Evolutionary conservation across 140 eudicot species (phyloP).

Genomic region (Artemisia princeps): DNA sequence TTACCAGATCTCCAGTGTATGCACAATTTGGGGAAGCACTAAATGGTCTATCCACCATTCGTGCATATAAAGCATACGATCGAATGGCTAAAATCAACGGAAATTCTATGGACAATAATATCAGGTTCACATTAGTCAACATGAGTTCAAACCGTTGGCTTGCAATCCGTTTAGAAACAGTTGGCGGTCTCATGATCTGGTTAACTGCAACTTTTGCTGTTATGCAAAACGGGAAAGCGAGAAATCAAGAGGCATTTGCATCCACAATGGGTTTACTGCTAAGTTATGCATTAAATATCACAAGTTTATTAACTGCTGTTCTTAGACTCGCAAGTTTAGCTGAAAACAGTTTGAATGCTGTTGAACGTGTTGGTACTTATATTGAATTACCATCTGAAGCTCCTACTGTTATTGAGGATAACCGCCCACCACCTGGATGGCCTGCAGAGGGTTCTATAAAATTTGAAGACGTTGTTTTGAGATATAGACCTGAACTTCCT

Average conservation of each 20-base stretch:
- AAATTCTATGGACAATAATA: constrained; percentile 89
- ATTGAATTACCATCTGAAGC: constrained; percentile 93
- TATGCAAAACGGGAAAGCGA: constrained; percentile 75
- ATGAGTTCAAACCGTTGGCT: constrained; percentile 94
- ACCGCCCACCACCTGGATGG: constrained; percentile 96
- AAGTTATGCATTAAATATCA: constrained; percentile 79
- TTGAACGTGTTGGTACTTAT: constrained; percentile 88
- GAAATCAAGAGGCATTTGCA: constrained; percentile 87
- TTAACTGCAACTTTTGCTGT: constrained; percentile 91
- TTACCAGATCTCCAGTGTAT: constrained; percentile 84
- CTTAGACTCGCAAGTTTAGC: constrained; percentile 84
- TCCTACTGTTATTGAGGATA: constrained; percentile 52
- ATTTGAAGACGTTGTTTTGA: constrained; percentile 70
- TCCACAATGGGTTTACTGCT: constrained; percentile 91
- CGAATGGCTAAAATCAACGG: constrained; percentile 86
- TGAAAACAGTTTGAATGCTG: constrained; percentile 86
- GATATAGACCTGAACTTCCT: constrained; percentile 94
- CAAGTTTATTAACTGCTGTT: constrained; percentile 56
- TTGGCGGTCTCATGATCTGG: constrained; percentile 98
- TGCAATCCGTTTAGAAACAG: constrained; percentile 67
- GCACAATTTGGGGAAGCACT: constrained; percentile 97
- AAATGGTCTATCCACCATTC: constrained; percentile 79
- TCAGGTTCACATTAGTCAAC: constrained; percentile 75
- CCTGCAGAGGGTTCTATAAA: constrained; percentile 67
- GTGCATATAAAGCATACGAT: constrained; percentile 89